Evolutionary conservation across 768 basidiomycete genomes (phyloP).

Genomic region (Phaffia australis): DNA sequence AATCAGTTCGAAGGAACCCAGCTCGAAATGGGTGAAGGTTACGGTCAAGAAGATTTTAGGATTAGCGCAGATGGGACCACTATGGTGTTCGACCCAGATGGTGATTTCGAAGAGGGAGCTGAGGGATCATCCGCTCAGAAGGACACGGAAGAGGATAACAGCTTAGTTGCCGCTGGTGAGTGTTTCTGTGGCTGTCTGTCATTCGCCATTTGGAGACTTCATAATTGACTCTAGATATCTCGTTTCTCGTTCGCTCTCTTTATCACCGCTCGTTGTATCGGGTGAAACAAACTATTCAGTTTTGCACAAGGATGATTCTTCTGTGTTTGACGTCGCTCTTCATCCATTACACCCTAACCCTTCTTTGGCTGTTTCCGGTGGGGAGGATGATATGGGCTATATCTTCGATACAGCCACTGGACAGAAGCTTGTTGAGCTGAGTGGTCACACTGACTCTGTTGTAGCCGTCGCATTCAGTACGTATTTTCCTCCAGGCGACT

Average conservation of each 20-base stretch:
- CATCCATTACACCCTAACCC: slow-evolving; percentile 60
- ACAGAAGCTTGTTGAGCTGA: slow-evolving; percentile 61
- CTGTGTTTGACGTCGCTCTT: slow-evolving; percentile 71
- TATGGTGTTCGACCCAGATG: slow-evolving; percentile 48
- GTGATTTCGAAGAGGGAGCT: slow-evolving; percentile 30
- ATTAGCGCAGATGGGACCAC: slow-evolving; percentile 46
- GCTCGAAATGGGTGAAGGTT: slow-evolving; percentile 45
- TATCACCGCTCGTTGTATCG: not conserved
- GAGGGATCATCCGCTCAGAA: slow-evolving; percentile 46
- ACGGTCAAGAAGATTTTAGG: slow-evolving; percentile 48
- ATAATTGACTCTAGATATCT: not conserved
- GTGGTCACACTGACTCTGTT: slow-evolving; percentile 89
- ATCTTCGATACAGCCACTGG: slow-evolving; percentile 82
- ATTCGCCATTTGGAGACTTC: slow-evolving; percentile 50
- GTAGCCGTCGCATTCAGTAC: slow-evolving; percentile 61
- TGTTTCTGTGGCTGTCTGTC: slow-evolving; percentile 38
- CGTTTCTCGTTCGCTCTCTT: not conserved
- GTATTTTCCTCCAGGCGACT: slow-evolving; percentile 7
- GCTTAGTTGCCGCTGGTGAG: slow-evolving; percentile 27
- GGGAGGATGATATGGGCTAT: slow-evolving; percentile 89
- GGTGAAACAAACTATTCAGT: slow-evolving; percentile 26
- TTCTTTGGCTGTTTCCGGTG: slow-evolving; percentile 78
- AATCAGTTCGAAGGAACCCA: slow-evolving; percentile 33
- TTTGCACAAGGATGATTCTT: slow-evolving; percentile 49
- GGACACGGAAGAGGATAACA: slow-evolving; percentile 54